These are phyloP conservation scores for Aegilops speltoides DNA, from an alignment of 176 grass and related monocot species.

Conservation along the genomic window DNA sequence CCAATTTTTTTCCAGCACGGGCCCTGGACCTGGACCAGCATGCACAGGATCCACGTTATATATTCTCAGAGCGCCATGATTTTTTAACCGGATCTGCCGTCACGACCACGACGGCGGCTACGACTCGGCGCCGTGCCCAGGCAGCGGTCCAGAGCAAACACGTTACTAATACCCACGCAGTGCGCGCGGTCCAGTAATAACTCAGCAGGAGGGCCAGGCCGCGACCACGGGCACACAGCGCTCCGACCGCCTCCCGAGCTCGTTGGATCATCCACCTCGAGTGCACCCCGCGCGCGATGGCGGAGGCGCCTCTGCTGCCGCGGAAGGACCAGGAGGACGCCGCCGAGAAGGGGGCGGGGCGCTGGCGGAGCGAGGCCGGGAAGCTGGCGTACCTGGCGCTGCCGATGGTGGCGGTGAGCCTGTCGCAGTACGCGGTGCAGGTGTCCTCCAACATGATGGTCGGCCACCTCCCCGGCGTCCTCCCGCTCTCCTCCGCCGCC, in stretches of 20 bases:
- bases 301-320: slow-evolving; percentile 16
- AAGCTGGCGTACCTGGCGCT: slow-evolving; percentile 50
- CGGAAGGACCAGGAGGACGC: background rate
- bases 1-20: background rate
- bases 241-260: background rate
- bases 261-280: background rate
- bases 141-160: background rate
- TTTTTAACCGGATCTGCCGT: background rate
- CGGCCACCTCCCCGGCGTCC: slow-evolving; percentile 77
- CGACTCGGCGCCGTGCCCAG: background rate
- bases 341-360: background rate
- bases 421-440: slow-evolving; percentile 67
- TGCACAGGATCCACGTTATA: background rate
- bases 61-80: background rate
- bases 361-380: slow-evolving; percentile 27
- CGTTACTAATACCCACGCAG: background rate
- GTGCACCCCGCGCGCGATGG: background rate
- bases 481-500: slow-evolving; percentile 72
- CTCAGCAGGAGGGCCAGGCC: background rate
- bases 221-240: background rate
- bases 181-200: background rate
- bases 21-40: background rate
- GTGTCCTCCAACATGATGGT: slow-evolving; percentile 91
- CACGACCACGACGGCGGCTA: background rate
- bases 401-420: slow-evolving; percentile 53